Conservation (phyloP, 768 basidiomycete genomes). For the Dacryopinax spathularia region DNA sequence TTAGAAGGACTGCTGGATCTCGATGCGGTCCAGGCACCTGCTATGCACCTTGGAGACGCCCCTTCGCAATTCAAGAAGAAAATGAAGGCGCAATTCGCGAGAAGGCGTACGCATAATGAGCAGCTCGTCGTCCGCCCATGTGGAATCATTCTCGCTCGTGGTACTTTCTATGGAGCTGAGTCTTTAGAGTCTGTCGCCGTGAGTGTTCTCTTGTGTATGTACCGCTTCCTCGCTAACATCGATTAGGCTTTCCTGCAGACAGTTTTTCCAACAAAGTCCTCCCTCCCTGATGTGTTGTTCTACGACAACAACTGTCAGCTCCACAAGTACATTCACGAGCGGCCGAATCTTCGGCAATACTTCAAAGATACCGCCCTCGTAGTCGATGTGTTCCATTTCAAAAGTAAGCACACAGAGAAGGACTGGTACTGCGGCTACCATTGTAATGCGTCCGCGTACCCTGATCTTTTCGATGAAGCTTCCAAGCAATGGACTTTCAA, state of each 20-base stretch:
- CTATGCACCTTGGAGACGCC: background rate
- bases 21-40: background rate
- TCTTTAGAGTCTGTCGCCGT: background rate
- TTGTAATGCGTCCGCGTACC: conserved; percentile 20
- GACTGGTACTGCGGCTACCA: conserved; percentile 19
- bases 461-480: conserved; percentile 19
- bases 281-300: conserved; percentile 2
- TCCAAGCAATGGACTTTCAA: conserved; percentile 7
- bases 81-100: background rate
- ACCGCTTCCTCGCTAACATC: background rate
- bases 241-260: background rate
- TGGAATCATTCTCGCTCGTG: conserved; percentile 2
- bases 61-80: background rate
- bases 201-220: background rate
- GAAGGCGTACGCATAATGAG: conserved; percentile 5
- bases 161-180: conserved; percentile 4
- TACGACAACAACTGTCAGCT: conserved; percentile 18
- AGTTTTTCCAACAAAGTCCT: background rate
- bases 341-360: conserved; percentile 10
- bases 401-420: conserved; percentile 24
- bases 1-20: background rate
- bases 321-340: background rate
- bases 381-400: conserved; percentile 29
- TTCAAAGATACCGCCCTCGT: conserved; percentile 8
- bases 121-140: conserved; percentile 6